Conservation (phyloP, 2,329 filamentous ascomycete species). For the Pseudonectria foliicola region DNA sequence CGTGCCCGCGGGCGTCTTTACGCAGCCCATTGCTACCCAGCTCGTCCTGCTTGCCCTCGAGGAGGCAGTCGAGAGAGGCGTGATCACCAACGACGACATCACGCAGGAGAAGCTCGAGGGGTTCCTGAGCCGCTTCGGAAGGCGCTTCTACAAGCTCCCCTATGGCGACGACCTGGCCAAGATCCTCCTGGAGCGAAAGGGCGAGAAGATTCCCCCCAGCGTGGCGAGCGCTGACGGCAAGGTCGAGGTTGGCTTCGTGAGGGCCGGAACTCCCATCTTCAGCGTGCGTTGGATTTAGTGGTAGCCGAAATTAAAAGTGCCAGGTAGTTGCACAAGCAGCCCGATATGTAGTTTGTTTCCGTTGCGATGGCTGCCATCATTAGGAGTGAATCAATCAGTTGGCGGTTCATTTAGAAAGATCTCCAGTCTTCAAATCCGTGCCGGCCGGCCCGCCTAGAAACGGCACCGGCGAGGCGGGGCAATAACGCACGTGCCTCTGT, state of each 20-base stretch:
- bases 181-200: constrained; percentile 34
- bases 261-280: constrained; percentile 34
- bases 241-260: constrained; percentile 38
- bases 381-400: too few relatives aligned
- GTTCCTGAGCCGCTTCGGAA: constrained; percentile 47
- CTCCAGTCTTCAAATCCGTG: too few relatives aligned
- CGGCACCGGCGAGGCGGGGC: too few relatives aligned
- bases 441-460: too few relatives aligned
- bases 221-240: constrained; percentile 31
- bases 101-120: constrained; percentile 46
- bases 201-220: constrained; percentile 33
- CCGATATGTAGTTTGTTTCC: too few relatives aligned
- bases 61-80: constrained; percentile 49
- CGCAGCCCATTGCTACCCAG: constrained; percentile 63
- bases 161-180: constrained; percentile 16
- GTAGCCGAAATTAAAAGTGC: too few relatives aligned
- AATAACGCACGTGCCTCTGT: neutral
- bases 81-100: constrained; percentile 44
- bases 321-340: too few relatives aligned
- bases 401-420: too few relatives aligned
- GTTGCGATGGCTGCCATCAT: too few relatives aligned
- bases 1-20: constrained; percentile 70
- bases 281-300: constrained; percentile 34
- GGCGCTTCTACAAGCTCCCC: constrained; percentile 45
- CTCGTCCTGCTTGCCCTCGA: constrained; percentile 57